A percentile compares a stretch with the other conserved stretches of the same genome.
phyloP scores from a whole-genome alignment of 306 rosid species.

The Hylodesmum podocarpum region DNA sequence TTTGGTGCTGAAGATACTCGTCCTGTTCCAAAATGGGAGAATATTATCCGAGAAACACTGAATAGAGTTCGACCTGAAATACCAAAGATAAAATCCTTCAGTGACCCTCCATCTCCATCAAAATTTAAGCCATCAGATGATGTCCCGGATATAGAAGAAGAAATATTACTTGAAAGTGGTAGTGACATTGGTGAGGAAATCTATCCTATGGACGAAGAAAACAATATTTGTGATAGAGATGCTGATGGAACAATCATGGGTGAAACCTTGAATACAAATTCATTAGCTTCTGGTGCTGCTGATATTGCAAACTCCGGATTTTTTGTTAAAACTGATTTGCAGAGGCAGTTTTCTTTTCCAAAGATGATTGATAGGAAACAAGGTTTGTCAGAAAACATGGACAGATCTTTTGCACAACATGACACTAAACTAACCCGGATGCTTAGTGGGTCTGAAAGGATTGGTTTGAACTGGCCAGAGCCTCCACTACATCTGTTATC shows the following conservation, averaged over 20 bases:
- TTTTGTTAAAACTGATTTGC: constrained; percentile 36
- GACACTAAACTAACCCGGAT: constrained; percentile 59
- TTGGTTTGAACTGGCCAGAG: constrained; percentile 99
- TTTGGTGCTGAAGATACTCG: constrained; percentile 94
- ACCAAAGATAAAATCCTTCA: constrained; percentile 70
- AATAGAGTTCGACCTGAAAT: constrained; percentile 54
- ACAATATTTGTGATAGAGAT: constrained; percentile 39
- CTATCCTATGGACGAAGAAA: constrained; percentile 71
- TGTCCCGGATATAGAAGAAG: constrained; percentile 77
- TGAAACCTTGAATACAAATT: constrained; percentile 21
- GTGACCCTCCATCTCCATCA: constrained; percentile 99
- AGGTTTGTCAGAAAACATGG: constrained; percentile 39
- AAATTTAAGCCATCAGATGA: constrained; percentile 76
- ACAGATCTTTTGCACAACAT: constrained; percentile 43
- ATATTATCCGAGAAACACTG: constrained; percentile 77
- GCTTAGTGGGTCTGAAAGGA: constrained; percentile 90
- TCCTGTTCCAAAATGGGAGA: constrained; percentile 88
- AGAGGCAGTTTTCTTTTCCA: constrained; percentile 55
- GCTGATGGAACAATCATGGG: constrained; percentile 22
- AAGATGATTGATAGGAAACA: constrained; percentile 58
- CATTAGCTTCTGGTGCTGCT: constrained; percentile 41
- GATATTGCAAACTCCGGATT: constrained; percentile 35
- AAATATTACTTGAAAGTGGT: constrained; percentile 74
- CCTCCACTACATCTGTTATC: constrained; percentile 76
- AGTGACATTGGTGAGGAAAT: constrained; percentile 87